Evolutionary conservation across 192 early-diverging fungal genomes (phyloP).

Genomic region (Lunasporangiospora selenospora): DNA sequence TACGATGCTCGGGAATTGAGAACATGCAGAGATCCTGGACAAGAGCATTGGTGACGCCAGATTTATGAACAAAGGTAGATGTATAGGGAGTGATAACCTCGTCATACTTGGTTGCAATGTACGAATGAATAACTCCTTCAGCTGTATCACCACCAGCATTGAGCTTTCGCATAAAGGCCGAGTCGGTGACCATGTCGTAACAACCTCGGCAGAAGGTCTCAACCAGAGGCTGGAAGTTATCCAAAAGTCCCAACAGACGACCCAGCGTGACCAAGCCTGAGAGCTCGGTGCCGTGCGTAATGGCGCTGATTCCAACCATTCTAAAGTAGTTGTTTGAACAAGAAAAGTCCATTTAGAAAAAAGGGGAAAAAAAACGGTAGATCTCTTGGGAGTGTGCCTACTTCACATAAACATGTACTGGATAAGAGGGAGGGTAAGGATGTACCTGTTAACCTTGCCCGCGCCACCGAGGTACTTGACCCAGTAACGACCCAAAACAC

Average conservation of each 20-base stretch:
- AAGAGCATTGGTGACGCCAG: conserved; percentile 6
- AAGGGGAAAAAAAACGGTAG: background rate
- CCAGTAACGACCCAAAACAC: conserved; percentile 8
- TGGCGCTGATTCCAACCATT: conserved; percentile 4
- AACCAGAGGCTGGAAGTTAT: background rate
- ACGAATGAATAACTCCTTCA: background rate
- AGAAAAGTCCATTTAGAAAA: background rate
- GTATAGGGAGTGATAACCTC: conserved; percentile 6
- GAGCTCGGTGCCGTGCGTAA: conserved; percentile 5
- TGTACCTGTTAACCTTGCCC: conserved; percentile 12
- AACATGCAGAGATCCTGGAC: conserved; percentile 6
- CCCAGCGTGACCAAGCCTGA: background rate
- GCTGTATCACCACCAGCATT: conserved; percentile 8
- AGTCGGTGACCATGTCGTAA: conserved; percentile 3
- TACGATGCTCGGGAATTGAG: conserved; percentile 6
- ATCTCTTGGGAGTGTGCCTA: conserved; percentile 3
- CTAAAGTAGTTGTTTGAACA: conserved; percentile 1
- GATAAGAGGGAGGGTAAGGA: background rate
- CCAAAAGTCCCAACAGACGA: background rate
- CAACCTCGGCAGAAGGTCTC: background rate
- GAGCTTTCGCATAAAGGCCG: conserved; percentile 6
- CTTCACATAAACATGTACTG: no score
- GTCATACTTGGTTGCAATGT: conserved; percentile 11
- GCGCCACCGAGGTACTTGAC: conserved; percentile 5
- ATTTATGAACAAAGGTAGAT: background rate